Percentiles rank a stretch among this genome's conserved stretches.
Conservation (phyloP, 2,329 filamentous ascomycete species). For the Trichoderma harzianum region DNA sequence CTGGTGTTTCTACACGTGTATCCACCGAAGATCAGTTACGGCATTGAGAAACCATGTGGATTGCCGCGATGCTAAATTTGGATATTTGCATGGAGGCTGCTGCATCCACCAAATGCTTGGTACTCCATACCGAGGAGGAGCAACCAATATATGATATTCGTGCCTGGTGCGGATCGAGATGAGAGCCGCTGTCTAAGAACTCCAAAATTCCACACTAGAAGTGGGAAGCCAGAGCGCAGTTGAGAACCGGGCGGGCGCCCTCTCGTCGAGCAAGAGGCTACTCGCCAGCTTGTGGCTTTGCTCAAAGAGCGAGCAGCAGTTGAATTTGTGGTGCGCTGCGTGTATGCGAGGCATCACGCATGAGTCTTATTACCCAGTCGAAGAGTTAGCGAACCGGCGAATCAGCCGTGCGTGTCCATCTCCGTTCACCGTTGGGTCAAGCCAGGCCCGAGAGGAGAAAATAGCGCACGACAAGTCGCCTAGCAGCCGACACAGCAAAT, state of each 20-base stretch:
- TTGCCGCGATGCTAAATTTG: slow-evolving; percentile 6
- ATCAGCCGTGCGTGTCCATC: not conserved
- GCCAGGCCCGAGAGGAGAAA: not conserved
- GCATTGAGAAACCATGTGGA: slow-evolving; percentile 9
- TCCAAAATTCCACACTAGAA: not conserved
- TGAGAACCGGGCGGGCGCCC: not conserved
- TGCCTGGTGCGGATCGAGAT: not conserved
- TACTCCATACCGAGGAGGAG: not conserved
- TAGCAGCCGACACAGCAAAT: not conserved
- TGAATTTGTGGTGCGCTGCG: not conserved
- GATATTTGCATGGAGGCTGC: not conserved
- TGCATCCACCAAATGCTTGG: not conserved
- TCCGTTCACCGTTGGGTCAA: not conserved
- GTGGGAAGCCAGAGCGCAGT: not conserved
- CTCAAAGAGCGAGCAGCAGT: not conserved
- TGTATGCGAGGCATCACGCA: not conserved
- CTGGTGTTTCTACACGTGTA: not conserved
- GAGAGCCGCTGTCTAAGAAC: not conserved
- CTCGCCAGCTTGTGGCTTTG: not conserved
- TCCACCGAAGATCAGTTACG: slow-evolving; percentile 9
- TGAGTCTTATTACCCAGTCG: not conserved
- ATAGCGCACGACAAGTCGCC: not conserved
- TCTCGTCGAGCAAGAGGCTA: not conserved
- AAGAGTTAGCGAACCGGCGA: not conserved
- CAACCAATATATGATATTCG: not conserved